phyloP scores from a whole-genome alignment of 768 basidiomycete species.

The Leccinellum albellum region DNA sequence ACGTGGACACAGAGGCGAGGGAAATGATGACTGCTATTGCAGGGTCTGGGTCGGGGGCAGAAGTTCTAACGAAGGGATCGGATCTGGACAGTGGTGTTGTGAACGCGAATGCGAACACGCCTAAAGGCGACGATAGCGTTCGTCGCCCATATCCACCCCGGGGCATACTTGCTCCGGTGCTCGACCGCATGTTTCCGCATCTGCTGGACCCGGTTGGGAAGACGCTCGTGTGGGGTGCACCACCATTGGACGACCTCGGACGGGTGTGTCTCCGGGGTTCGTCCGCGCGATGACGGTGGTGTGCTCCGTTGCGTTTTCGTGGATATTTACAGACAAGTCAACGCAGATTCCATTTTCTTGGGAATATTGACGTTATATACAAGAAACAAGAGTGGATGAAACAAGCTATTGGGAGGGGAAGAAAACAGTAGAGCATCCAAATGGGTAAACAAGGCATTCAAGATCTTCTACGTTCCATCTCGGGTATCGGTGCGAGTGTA shows the following conservation, averaged over 20 bases:
- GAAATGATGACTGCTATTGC: conserved; percentile 39
- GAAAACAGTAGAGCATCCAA: neutral
- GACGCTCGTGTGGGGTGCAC: conserved; percentile 72
- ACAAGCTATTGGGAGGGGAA: too few species aligned
- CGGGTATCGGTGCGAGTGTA: neutral
- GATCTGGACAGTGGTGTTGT: neutral
- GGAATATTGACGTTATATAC: neutral
- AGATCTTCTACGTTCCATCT: conserved; percentile 1
- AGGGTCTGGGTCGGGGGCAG: neutral
- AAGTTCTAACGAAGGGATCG: neutral
- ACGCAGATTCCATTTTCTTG: neutral
- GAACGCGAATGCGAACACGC: neutral
- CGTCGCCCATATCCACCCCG: conserved; percentile 22
- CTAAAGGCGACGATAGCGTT: neutral
- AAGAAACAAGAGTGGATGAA: neutral
- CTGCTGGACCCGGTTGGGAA: conserved; percentile 59
- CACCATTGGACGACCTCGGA: conserved; percentile 60
- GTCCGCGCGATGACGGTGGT: conserved; percentile 1
- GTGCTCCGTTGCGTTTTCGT: neutral
- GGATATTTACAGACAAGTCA: neutral
- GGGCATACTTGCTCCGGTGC: conserved; percentile 44
- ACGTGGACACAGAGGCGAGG: conserved; percentile 75
- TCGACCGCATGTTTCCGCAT: conserved; percentile 45
- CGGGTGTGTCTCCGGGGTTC: conserved; percentile 29
- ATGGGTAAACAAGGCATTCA: neutral